These are phyloP conservation scores for Tulasnella sp. DNA, from an alignment of 768 basidiomycete genomes.

Conservation along the genomic window DNA sequence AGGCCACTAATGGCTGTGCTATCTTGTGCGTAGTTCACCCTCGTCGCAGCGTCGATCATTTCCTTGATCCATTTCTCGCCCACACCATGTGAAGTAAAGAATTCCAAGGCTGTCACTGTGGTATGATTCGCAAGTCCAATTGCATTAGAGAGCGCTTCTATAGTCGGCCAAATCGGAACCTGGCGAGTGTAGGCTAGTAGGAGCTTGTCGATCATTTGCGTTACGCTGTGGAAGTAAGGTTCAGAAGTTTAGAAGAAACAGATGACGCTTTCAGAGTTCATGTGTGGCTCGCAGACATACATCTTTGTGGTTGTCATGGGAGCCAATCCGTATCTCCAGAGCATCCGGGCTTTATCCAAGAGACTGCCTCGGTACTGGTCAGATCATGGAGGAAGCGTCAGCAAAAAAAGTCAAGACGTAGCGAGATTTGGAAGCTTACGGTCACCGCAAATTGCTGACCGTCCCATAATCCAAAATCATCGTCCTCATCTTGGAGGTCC, in stretches of 20 bases:
- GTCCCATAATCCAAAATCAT: slow-evolving; percentile 70
- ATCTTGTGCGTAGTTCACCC: slow-evolving; percentile 81
- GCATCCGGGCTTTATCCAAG: slow-evolving; percentile 62
- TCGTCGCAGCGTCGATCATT: slow-evolving; percentile 66
- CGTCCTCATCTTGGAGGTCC: slow-evolving; percentile 39
- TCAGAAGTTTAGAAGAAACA: slow-evolving; percentile 19
- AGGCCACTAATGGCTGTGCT: slow-evolving; percentile 64
- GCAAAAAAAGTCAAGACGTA: slow-evolving; percentile 14
- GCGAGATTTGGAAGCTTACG: slow-evolving; percentile 33
- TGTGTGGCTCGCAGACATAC: background rate
- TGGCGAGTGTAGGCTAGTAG: slow-evolving; percentile 43
- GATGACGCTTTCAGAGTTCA: background rate
- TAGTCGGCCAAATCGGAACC: slow-evolving; percentile 51
- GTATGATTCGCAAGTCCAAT: slow-evolving; percentile 29
- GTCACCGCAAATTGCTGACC: slow-evolving; percentile 58
- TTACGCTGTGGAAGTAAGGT: slow-evolving; percentile 37
- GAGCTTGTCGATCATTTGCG: slow-evolving; percentile 42
- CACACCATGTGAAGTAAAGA: slow-evolving; percentile 45
- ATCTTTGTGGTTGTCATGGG: slow-evolving; percentile 43
- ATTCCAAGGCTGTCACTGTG: slow-evolving; percentile 45
- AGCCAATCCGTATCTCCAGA: slow-evolving; percentile 70
- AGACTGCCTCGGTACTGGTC: slow-evolving; percentile 31
- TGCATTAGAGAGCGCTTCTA: slow-evolving; percentile 44
- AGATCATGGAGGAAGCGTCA: too few relatives aligned
- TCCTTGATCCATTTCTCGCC: slow-evolving; percentile 52